Conservation (phyloP, 306 rosid genomes). For the Casuarina cunninghamiana region DNA sequence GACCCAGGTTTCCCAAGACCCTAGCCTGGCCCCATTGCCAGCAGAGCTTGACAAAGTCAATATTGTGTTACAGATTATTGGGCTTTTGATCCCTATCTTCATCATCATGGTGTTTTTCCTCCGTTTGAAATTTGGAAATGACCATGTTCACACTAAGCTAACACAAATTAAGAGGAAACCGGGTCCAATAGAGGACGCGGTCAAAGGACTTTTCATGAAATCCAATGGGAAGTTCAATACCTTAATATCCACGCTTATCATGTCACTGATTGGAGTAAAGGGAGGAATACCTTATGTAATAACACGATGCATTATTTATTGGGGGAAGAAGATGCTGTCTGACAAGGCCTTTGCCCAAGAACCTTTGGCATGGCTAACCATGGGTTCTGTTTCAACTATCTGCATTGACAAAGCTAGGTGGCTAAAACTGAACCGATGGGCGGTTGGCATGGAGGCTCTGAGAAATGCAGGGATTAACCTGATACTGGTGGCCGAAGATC, state of each 20-base stretch:
- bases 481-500: constrained; percentile 16
- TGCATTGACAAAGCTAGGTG: no score
- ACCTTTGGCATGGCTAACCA: constrained; percentile 6
- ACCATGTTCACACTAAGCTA: background rate
- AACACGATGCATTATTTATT: background rate
- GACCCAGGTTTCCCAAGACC: background rate
- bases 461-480: constrained; percentile 9
- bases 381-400: constrained; percentile 6
- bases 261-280: constrained; percentile 18
- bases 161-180: constrained; percentile 18
- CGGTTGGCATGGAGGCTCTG: background rate
- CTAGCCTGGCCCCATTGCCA: background rate
- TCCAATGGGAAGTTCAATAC: constrained; percentile 6
- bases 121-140: background rate
- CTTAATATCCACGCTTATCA: background rate
- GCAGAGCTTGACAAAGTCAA: constrained; percentile 15
- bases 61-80: background rate
- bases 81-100: constrained; percentile 6
- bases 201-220: constrained; percentile 1
- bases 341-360: constrained; percentile 3
- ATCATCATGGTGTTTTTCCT: constrained; percentile 7
- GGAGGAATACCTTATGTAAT: constrained; percentile 20
- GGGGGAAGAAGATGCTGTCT: constrained; percentile 7
- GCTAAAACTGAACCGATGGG: no score
- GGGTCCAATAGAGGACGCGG: background rate